Base-by-base conservation (phyloP, 2,329 filamentous ascomycete species). In the Grosmannia serpens region DNA sequence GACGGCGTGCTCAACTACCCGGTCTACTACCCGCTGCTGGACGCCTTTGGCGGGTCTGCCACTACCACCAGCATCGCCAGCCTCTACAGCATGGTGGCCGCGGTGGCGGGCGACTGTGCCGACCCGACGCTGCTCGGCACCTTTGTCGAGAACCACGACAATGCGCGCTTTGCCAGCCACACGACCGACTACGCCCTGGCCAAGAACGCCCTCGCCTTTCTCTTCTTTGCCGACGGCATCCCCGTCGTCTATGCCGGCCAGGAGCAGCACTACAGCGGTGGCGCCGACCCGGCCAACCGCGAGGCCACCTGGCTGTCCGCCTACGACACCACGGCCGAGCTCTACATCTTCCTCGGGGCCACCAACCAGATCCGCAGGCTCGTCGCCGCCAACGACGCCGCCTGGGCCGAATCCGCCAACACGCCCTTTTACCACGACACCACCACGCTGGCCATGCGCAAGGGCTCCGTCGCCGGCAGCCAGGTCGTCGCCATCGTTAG, bases 231-330 rank as follows among this genome's bases (percentile, higher is more conserved):
- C 29, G 61, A 62, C 52, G 83, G 83, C 10, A 80, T 86, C 35
- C 83, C 83, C 1, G 81, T 85, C 58, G 74, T 86, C 38, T 87
- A 86, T 69, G 78, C 85, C 63, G 84, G 84, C 31, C 81, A 84
- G 61, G 84, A 87, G 68, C 84, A 87, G 65, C 80, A 78, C 60
- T 83, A 77, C 66, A 67, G 72, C 2, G 74, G 73, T n/a, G 73
- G 68, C 44, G 70, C 70, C 52, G 80, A 80, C 10, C 70, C 75
- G 0, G 75, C 73, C 55, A 78, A 79, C 64, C 78, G 81, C n/a
- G 81, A 84, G 65, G 79, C 81, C 9, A 71, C 80, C 49, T 85
- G 82, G 83, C 68, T 76, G 13, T 79, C 77, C 13, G 70, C 69
- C 8, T 85, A 77, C 67, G 65, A 73, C 61, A 77, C 72, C 1